Evolutionary conservation across 768 basidiomycete genomes (phyloP).

Genomic region (Mycena latifolia): DNA sequence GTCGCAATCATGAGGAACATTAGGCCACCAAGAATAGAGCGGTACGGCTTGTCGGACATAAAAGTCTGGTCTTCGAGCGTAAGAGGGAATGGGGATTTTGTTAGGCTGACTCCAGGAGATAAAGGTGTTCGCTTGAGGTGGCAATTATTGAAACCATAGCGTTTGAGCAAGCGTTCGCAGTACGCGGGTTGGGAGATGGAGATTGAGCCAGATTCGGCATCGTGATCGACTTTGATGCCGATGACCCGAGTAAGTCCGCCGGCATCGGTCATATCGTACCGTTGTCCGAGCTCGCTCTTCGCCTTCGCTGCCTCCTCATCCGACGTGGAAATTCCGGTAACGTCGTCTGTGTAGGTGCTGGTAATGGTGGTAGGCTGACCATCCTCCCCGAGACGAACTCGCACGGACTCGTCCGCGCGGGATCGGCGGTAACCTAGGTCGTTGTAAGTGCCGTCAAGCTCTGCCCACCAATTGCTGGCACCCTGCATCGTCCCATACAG

Average conservation of each 20-base stretch:
- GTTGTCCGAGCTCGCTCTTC: background rate
- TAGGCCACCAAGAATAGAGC: constrained; percentile 16
- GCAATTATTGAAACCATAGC: constrained; percentile 29
- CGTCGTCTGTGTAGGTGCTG: constrained; percentile 15
- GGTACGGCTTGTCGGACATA: constrained; percentile 33
- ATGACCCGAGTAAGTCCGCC: constrained; percentile 17
- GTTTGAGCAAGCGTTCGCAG: constrained; percentile 39
- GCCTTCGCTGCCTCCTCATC: background rate
- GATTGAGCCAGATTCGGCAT: constrained; percentile 26
- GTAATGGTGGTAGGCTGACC: background rate
- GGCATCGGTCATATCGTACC: background rate
- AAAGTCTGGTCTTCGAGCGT: background rate
- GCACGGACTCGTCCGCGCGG: background rate
- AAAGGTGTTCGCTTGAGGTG: constrained; percentile 6
- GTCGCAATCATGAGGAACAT: constrained; percentile 34
- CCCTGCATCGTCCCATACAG: constrained; percentile 20
- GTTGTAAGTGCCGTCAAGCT: background rate
- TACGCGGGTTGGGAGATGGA: constrained; percentile 45
- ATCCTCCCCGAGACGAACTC: background rate
- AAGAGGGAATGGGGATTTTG: background rate
- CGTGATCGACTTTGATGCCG: constrained; percentile 45
- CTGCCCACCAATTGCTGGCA: constrained; percentile 9
- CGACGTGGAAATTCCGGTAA: background rate
- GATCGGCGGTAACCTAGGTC: constrained; percentile 3
- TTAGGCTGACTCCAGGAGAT: background rate